These are phyloP conservation scores for Syzygium syzygioides DNA, from an alignment of 441 rosid species.

Conservation along the genomic window DNA sequence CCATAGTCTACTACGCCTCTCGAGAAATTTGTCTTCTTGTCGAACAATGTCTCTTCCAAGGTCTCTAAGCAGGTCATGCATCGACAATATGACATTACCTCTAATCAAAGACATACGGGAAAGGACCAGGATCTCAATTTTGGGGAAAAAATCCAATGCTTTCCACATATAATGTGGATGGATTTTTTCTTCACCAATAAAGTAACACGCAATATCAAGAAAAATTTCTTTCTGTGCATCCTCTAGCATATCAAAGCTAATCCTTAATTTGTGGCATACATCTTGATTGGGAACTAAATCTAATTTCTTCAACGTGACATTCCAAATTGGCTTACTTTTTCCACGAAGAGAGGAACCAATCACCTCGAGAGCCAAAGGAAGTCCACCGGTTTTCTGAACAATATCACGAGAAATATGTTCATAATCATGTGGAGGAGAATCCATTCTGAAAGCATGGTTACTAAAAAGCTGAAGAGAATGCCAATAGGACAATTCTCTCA, in stretches of 20 bases:
- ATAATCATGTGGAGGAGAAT: background rate
- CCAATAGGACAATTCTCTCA: background rate
- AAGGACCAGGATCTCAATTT: background rate
- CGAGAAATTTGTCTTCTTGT: background rate
- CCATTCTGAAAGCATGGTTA: background rate
- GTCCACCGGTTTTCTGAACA: background rate
- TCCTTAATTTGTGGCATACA: background rate
- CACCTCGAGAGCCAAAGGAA: background rate
- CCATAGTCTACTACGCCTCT: background rate
- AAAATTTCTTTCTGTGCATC: background rate
- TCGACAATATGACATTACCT: background rate
- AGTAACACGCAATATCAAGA: background rate
- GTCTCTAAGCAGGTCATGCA: background rate
- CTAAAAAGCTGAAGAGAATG: background rate
- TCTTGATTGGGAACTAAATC: fast-evolving
- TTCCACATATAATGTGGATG: background rate
- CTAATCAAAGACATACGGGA: background rate
- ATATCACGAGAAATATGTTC: background rate
- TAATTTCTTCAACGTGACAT: background rate
- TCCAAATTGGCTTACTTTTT: background rate
- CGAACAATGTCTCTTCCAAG: background rate
- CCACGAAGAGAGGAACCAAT: background rate
- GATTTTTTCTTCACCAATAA: background rate
- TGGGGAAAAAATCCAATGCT: background rate
- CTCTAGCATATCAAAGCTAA: background rate